Evolutionary conservation across 1,284 basidiomycete species (phyloP), one percentile per base, ranked within the genome.

Genomic region (Tilletiaria anomala): DNA sequence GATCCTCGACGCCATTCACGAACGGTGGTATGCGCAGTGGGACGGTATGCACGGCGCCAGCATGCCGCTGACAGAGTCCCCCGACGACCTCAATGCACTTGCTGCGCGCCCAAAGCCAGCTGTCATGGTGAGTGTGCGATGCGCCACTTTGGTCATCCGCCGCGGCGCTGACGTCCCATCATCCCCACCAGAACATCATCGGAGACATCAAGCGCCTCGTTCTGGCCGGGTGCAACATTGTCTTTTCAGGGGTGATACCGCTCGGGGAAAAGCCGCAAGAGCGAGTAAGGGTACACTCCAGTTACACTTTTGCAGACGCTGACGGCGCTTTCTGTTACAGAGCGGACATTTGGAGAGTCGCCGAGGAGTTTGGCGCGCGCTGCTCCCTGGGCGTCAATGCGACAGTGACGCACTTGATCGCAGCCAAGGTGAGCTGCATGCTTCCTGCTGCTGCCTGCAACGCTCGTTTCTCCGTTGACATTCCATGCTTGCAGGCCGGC

Each of bases 211-310:
- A 93, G 48, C 65, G 73, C 17, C 73, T 78, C 45, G 82, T 85
- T 0, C 73, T 97, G 15, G 71, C 74, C 19, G 84, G 81, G 18
- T 76, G 80, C 34, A 76, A 81, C 55, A 75, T 97, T 19, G 73
- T 89, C 21, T 96, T 97, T 67, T 93, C 89, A 0, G 83, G 85
- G 40, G 78, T 97, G 34, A 88, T 96, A 43, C 88, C 91, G 2
- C 76, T 89, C 18, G 80, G 86, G 50, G 78, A 77, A 6, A 71
- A 72, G 46, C 80, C 84, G 20, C 80, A 87, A 61, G 72, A 53
- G 68, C 71, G 45, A 52, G 68, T 55, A 31, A 8, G 8, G 10
- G 26, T 29, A n/a, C 26, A n/a, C n/a, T n/a, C n/a, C n/a, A n/a
- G n/a, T n/a, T n/a, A n/a, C n/a, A n/a, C n/a, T n/a, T n/a, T n/a